A percentile compares a stretch with the other conserved stretches of the same genome.
Conservation (phyloP, 208 protist genomes). For the Crithidia acanthocephali region DNA sequence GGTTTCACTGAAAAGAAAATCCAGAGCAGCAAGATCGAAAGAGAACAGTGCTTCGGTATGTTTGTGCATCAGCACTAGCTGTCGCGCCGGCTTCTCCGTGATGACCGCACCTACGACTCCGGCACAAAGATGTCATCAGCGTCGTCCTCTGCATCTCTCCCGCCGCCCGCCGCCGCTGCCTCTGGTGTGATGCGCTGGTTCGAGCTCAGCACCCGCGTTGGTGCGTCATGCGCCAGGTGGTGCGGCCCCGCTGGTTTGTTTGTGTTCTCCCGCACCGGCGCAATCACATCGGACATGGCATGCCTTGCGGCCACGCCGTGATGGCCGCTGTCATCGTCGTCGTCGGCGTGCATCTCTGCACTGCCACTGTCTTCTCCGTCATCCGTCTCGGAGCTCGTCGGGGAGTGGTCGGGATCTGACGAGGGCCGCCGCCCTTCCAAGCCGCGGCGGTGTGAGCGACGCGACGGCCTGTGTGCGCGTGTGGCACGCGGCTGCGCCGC, state of each 20-base stretch:
- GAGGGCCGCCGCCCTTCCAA: background rate
- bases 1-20: too few species aligned
- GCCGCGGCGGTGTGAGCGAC: background rate
- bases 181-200: constrained; percentile 21
- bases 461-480: background rate
- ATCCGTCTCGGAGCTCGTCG: constrained; percentile 37
- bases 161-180: background rate
- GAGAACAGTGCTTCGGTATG: too few species aligned
- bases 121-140: constrained; percentile 27
- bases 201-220: constrained; percentile 32
- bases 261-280: background rate
- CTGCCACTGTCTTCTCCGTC: background rate
- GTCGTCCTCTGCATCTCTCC: constrained; percentile 5
- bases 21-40: too few species aligned
- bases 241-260: constrained; percentile 1
- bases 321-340: background rate
- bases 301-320: background rate
- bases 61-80: too few species aligned
- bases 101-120: background rate
- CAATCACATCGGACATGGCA: background rate
- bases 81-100: background rate
- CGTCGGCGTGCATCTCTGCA: background rate
- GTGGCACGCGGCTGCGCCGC: background rate
- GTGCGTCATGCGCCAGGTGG: background rate
- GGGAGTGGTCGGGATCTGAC: constrained; percentile 33